A percentile compares a stretch with the other conserved stretches of the same genome.
Conservation (phyloP, 2,329 filamentous ascomycete genomes). For the Neopestalotiopsis sp. region DNA sequence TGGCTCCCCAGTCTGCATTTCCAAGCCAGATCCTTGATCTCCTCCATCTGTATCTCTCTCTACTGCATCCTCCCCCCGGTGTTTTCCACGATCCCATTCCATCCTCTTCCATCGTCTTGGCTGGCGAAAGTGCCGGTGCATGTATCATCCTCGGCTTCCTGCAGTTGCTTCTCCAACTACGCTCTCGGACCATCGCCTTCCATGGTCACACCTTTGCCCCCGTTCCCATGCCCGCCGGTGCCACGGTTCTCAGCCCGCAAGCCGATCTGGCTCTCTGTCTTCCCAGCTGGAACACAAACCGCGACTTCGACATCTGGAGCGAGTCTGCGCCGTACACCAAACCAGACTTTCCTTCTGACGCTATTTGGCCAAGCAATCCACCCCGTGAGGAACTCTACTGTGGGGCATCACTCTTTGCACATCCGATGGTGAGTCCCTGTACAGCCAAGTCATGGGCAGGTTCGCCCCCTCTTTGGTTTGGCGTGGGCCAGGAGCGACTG, state of each 20-base stretch:
- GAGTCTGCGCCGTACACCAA: not conserved
- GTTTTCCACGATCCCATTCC: not conserved
- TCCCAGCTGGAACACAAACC: not conserved
- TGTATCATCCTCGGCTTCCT: not conserved
- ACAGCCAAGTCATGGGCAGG: not conserved
- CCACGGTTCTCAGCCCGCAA: not conserved
- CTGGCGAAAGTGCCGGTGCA: not conserved
- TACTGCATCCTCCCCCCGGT: not conserved
- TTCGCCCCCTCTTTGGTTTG: not conserved
- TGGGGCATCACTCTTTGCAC: not conserved
- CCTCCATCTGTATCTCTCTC: not conserved
- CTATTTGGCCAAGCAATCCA: not conserved
- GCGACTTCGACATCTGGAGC: not conserved
- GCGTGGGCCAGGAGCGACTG: constrained; percentile 3
- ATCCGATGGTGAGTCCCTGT: constrained; percentile 3
- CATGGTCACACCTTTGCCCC: not conserved
- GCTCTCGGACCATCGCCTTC: not conserved
- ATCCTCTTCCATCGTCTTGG: not conserved
- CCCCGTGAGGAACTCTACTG: constrained; percentile 1
- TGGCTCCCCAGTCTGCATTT: not conserved
- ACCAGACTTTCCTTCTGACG: not conserved
- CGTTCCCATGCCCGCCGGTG: not conserved
- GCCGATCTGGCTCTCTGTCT: not conserved
- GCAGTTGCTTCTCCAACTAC: not conserved
- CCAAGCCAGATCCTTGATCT: not conserved